phyloP scores from a whole-genome alignment of 768 basidiomycete genomes.

The Russula griseocarnosa region DNA sequence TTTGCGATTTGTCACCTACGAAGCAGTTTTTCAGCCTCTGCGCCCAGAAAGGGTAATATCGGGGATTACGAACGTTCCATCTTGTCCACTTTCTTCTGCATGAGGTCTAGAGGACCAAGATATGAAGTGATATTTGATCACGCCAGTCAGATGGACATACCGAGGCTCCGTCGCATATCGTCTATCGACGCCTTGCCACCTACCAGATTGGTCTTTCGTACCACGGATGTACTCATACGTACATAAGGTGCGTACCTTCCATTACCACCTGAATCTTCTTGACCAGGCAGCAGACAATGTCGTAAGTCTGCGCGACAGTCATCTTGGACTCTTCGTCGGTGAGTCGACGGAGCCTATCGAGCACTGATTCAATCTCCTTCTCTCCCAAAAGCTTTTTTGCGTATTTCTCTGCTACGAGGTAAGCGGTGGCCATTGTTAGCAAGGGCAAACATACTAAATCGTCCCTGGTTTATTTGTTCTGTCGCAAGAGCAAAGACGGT shows the following conservation, averaged over 20 bases:
- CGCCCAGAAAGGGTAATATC: background rate
- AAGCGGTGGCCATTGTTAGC: background rate
- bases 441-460: background rate
- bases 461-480: background rate
- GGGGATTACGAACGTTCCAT: no score
- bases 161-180: background rate
- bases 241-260: background rate
- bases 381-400: background rate
- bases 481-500: background rate
- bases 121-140: background rate
- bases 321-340: background rate
- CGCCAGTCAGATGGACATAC: background rate
- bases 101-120: background rate
- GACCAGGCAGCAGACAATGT: background rate
- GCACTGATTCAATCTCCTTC: background rate
- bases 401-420: background rate
- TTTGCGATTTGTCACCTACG: background rate
- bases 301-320: background rate
- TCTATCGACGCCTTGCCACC: background rate
- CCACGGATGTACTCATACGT: background rate
- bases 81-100: background rate
- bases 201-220: background rate
- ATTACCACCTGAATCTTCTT: background rate
- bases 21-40: background rate
- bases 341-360: background rate